Percentiles rank a stretch among this genome's conserved stretches.
Evolutionary conservation across 495 filamentous ascomycete genomes (phyloP).

Genomic region (Daldinia vernicosa): DNA sequence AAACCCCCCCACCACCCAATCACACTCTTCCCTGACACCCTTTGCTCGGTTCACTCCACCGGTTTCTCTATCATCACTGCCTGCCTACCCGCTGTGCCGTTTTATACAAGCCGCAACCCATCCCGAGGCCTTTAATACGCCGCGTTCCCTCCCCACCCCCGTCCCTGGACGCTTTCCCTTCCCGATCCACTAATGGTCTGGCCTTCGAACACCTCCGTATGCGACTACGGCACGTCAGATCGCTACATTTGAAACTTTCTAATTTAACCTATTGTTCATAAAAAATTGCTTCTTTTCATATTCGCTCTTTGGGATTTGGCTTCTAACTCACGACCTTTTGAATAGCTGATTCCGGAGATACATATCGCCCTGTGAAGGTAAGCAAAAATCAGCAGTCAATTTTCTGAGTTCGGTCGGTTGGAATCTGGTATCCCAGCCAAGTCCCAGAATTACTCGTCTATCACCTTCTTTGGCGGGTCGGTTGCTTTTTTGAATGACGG

Average conservation of each 20-base stretch:
- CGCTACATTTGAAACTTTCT: constrained; percentile 23
- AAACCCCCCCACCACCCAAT: constrained; percentile 40
- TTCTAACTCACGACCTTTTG: constrained; percentile 51
- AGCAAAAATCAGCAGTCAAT: constrained; percentile 18
- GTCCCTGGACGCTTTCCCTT: constrained; percentile 44
- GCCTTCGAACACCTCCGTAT: constrained; percentile 46
- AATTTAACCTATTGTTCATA: constrained; percentile 31
- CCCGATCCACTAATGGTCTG: constrained; percentile 49
- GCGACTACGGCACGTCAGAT: constrained; percentile 45
- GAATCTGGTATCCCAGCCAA: constrained; percentile 6
- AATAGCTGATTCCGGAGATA: constrained; percentile 62
- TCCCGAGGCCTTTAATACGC: constrained; percentile 46
- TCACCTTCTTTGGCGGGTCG: constrained; percentile 16
- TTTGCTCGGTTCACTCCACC: constrained; percentile 49
- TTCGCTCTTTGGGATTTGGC: constrained; percentile 36
- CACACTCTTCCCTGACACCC: constrained; percentile 38
- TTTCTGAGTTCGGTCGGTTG: constrained; percentile 1
- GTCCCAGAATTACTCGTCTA: constrained; percentile 1
- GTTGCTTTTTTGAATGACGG: constrained; percentile 10
- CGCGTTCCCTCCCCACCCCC: constrained; percentile 43
- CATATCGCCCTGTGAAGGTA: constrained; percentile 58
- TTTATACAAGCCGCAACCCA: constrained; percentile 43
- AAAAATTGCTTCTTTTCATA: constrained; percentile 24
- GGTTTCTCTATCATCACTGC: constrained; percentile 47
- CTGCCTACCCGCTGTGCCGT: constrained; percentile 40